Base-by-base conservation (phyloP, 768 basidiomycete genomes). In the Leccinum subgranulosum region DNA sequence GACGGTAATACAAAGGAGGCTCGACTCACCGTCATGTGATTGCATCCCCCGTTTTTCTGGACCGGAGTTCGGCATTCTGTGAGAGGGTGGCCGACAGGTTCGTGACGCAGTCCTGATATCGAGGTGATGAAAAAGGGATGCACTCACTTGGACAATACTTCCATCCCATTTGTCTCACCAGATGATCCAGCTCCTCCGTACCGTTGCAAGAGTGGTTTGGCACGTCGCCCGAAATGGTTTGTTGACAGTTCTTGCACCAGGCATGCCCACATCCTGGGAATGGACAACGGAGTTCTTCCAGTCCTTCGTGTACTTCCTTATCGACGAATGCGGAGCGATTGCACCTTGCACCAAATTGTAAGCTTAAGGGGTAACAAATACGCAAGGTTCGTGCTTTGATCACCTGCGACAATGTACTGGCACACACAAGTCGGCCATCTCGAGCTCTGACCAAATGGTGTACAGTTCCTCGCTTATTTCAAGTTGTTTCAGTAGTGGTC, bases 211-310 rank as follows among this genome's bases (percentile, higher is more conserved):
- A 80, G 61, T 85, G 83, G 48, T 72, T 69, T 12, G 73, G 75
- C 19, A 71, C 75, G 19, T 63, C 62, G 11, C 67, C 25, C 1
- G 62, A 55, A 31, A 75, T 49, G 56, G 62, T 45, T 55, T 82
- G 80, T 45, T 77, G 77, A 67, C 85, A 87, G 28, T 68, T 67
- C 69, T 81, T 86, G 70, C 85, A 87, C 86, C 84, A 87, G 29
- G 69, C 73, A 61, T 82, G 72, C 11, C 63, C 62, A 60, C 85
- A 87, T n/a, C 64, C 65, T 0, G 73, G 75, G 41, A 77, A 61
- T 1, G 83, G 83, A 61, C 86, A 87, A 12, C 63, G 61, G n/a
- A 87, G 62, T 48, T 77, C 72, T 25, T 74, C 72, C 1, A 62
- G 58, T 27, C 66, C 64, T 25, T 75, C 72, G 55, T 81, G 78